phyloP scores from a whole-genome alignment of 192 early-diverging fungal genomes.

The Geranomyces michiganensis region DNA sequence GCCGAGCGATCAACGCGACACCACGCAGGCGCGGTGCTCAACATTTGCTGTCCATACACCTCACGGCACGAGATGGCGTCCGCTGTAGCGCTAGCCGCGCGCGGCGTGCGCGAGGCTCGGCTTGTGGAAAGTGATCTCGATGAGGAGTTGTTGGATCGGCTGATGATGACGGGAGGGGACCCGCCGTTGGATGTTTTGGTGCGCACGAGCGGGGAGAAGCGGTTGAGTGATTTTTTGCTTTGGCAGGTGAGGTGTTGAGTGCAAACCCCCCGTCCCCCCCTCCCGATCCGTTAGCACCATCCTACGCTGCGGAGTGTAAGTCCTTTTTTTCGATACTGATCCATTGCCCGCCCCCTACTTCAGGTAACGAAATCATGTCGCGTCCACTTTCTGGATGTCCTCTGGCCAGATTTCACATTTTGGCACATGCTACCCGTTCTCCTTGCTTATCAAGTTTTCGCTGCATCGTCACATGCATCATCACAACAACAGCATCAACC shows the following conservation, averaged over 20 bases:
- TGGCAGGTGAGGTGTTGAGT: slow-evolving; percentile 91
- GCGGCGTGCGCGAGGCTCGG: slow-evolving; percentile 61
- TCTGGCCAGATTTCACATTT: slow-evolving; percentile 96
- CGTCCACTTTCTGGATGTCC: slow-evolving; percentile 85
- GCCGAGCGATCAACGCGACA: slow-evolving; percentile 59
- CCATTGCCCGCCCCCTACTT: slow-evolving; percentile 9
- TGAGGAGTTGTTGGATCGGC: slow-evolving; percentile 58
- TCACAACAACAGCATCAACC: no score
- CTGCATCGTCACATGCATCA: no score
- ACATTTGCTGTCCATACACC: slow-evolving; percentile 92
- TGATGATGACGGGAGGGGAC: slow-evolving; percentile 60
- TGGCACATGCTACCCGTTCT: slow-evolving; percentile 82
- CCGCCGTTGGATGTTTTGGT: slow-evolving; percentile 78
- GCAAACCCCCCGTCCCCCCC: background rate
- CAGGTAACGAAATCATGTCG: slow-evolving; percentile 61
- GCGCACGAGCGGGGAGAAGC: slow-evolving; percentile 92
- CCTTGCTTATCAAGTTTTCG: slow-evolving; percentile 76
- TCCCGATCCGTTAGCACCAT: background rate
- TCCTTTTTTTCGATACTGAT: background rate
- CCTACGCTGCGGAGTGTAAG: background rate
- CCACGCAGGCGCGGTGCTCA: slow-evolving; percentile 76
- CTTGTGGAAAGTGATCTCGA: slow-evolving; percentile 61
- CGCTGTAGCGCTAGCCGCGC: slow-evolving; percentile 50
- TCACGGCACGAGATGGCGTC: slow-evolving; percentile 87
- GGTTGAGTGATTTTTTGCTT: slow-evolving; percentile 93